phyloP scores from a whole-genome alignment of 805 yeast species.

The Debaryomyces maramus region DNA sequence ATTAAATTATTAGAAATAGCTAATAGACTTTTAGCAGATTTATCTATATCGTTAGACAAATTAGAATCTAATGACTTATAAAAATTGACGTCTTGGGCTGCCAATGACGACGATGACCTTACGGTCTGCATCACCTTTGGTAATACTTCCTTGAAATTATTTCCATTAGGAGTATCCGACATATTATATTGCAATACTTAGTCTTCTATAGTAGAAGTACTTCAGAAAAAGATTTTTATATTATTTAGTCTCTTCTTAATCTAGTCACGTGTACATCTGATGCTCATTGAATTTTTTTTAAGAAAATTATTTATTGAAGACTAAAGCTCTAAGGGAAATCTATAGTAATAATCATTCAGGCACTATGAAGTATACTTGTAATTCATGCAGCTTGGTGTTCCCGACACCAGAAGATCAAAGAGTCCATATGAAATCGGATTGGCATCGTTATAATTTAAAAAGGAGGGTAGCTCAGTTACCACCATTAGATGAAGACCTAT shows the following conservation, averaged over 20 bases:
- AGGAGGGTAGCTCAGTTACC: constrained; percentile 78
- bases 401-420: constrained; percentile 83
- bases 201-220: neutral
- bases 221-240: constrained; percentile 1
- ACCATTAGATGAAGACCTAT: constrained; percentile 43
- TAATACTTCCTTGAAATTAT: constrained; percentile 25
- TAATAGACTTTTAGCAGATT: constrained; percentile 43
- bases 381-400: constrained; percentile 83
- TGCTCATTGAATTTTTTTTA: constrained; percentile 1
- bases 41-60: constrained; percentile 40
- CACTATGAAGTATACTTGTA: constrained; percentile 59
- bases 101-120: constrained; percentile 66
- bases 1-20: constrained; percentile 19
- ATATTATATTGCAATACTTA: neutral
- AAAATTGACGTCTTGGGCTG: constrained; percentile 80
- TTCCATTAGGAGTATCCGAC: constrained; percentile 1
- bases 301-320: too few species aligned
- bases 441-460: constrained; percentile 96
- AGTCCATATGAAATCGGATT: constrained; percentile 93
- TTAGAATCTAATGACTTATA: constrained; percentile 59
- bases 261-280: neutral
- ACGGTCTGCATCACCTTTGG: constrained; percentile 57
- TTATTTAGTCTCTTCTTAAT: neutral
- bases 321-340: too few species aligned
- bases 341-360: too few species aligned